Evolutionary conservation across 169 alveolate genomes (phyloP).

Genomic region (Plasmodium coatneyi): DNA sequence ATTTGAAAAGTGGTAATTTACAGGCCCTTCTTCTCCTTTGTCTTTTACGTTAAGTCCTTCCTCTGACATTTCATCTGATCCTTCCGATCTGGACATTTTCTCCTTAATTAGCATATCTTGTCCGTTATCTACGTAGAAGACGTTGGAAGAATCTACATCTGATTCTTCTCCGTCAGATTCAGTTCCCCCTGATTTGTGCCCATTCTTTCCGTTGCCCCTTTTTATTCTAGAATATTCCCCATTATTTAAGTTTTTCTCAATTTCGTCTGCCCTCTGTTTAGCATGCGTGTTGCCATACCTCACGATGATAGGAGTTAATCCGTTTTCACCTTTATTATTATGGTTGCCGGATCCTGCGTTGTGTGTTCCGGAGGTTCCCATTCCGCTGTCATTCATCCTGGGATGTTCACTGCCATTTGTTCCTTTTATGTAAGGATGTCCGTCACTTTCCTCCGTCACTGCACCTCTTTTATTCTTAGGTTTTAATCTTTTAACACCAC

Average conservation of each 20-base stretch:
- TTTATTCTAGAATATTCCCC: conserved; percentile 48
- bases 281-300: conserved; percentile 11
- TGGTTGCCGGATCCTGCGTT: neutral
- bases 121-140: conserved; percentile 45
- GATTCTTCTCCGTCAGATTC: conserved; percentile 13
- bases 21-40: neutral
- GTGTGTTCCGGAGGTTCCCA: neutral
- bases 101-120: conserved; percentile 59
- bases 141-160: neutral
- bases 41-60: neutral
- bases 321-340: neutral
- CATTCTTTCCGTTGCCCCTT: neutral
- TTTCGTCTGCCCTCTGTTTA: conserved; percentile 19
- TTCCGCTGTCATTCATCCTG: neutral
- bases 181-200: neutral
- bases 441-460: neutral
- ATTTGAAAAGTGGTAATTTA: conserved; percentile 52
- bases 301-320: neutral
- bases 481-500: neutral
- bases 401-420: neutral
- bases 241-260: conserved; percentile 29
- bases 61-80: neutral
- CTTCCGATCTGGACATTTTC: conserved; percentile 5
- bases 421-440: neutral
- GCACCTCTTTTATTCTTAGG: neutral